phyloP scores from a whole-genome alignment of 805 yeast genomes.

The Candida ascalaphidarum region DNA sequence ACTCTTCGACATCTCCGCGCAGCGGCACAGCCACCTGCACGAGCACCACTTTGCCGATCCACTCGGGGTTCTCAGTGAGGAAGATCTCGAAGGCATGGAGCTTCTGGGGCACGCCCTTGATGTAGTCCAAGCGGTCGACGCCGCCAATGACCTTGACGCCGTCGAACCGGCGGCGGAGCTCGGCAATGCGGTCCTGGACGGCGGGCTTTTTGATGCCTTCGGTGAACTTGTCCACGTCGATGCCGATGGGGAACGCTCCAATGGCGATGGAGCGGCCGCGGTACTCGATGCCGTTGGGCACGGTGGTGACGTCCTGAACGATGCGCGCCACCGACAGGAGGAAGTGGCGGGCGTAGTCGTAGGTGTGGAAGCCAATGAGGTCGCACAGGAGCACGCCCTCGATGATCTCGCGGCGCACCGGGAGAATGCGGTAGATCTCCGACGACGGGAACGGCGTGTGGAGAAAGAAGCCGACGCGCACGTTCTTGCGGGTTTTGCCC shows the following conservation, averaged over 20 bases:
- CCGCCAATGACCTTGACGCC: conserved; percentile 88
- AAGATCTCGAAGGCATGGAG: conserved; percentile 94
- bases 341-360: conserved; percentile 96
- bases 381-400: conserved; percentile 92
- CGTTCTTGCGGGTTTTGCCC: conserved; percentile 38
- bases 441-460: conserved; percentile 98
- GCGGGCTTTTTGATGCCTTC: conserved; percentile 60
- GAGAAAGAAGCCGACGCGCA: conserved; percentile 83
- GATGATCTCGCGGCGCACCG: conserved; percentile 88
- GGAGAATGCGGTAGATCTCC: conserved; percentile 91
- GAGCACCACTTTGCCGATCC: conserved; percentile 94
- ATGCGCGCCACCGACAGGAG: conserved; percentile 82
- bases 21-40: conserved; percentile 98
- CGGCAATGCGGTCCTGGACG: conserved; percentile 59
- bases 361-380: conserved; percentile 96
- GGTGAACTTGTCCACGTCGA: conserved; percentile 85
- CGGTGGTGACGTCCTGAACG: conserved; percentile 61
- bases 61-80: conserved; percentile 87
- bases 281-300: conserved; percentile 85
- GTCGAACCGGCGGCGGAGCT: conserved; percentile 54
- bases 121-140: conserved; percentile 92
- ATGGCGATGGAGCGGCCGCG: conserved; percentile 70
- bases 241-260: conserved; percentile 99
- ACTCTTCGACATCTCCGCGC: conserved; percentile 96
- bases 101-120: conserved; percentile 97